A percentile compares a stretch with the other conserved stretches of the same genome.
phyloP scores from a whole-genome alignment of 2,329 filamentous ascomycete species.

The Claviceps arundinis region DNA sequence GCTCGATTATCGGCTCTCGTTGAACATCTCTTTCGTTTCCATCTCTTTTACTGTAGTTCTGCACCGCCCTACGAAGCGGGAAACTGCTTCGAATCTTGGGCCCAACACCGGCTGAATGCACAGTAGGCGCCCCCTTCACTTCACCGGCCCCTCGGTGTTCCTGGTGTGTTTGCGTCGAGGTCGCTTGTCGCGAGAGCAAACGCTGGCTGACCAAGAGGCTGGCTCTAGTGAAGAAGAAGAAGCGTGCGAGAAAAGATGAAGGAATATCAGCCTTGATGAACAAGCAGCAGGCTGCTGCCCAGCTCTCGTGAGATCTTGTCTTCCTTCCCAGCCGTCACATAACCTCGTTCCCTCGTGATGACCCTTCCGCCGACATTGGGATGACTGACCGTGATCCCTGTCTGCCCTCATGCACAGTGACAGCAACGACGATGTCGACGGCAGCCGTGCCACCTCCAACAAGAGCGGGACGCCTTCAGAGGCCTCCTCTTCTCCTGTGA shows the following conservation, averaged over 20 bases:
- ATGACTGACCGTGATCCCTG: slow-evolving; percentile 11
- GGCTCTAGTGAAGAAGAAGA: slow-evolving; percentile 34
- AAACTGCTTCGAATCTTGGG: slow-evolving; percentile 17
- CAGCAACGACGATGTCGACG: slow-evolving; percentile 13
- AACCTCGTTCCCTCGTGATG: slow-evolving; percentile 11
- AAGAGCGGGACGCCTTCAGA: slow-evolving; percentile 26
- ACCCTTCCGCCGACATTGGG: too few relatives aligned
- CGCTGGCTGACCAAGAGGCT: neutral
- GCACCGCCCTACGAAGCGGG: slow-evolving; percentile 15
- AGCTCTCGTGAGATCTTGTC: slow-evolving; percentile 32
- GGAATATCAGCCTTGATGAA: slow-evolving; percentile 40
- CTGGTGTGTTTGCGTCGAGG: neutral
- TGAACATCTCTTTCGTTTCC: neutral
- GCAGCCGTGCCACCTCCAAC: slow-evolving; percentile 19
- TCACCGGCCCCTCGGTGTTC: neutral
- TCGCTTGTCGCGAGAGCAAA: neutral
- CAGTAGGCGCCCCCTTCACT: slow-evolving; percentile 14
- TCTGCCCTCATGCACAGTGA: slow-evolving; percentile 9
- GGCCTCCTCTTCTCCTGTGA: slow-evolving; percentile 29
- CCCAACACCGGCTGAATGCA: slow-evolving; percentile 23
- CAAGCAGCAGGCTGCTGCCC: slow-evolving; percentile 37
- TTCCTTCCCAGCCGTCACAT: slow-evolving; percentile 5
- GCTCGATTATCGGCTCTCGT: neutral
- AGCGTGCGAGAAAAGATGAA: slow-evolving; percentile 40
- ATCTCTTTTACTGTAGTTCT: slow-evolving; percentile 3